phyloP scores from a whole-genome alignment of 768 basidiomycete species.

The Butyriboletus loyo region DNA sequence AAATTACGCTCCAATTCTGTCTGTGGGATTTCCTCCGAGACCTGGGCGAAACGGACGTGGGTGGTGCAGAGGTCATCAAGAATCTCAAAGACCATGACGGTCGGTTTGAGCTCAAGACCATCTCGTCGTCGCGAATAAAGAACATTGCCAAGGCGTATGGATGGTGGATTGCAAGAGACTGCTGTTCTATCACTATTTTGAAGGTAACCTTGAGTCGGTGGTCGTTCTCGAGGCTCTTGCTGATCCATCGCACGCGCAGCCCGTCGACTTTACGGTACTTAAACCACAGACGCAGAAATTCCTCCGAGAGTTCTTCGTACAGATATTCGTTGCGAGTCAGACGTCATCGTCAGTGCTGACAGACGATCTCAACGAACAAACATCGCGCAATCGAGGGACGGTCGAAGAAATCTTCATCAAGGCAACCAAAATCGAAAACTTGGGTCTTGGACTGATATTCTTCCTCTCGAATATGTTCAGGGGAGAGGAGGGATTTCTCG shows the following conservation, averaged over 20 bases:
- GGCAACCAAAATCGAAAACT: conserved; percentile 56
- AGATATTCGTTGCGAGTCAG: conserved; percentile 76
- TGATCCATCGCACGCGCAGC: conserved; percentile 42
- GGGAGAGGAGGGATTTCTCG: conserved; percentile 45
- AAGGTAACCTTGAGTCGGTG: conserved; percentile 53
- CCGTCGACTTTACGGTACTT: conserved; percentile 80
- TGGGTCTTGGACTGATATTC: conserved; percentile 75
- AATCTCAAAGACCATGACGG: conserved; percentile 46
- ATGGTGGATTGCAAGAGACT: conserved; percentile 92
- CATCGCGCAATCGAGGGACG: conserved; percentile 50
- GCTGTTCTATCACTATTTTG: conserved; percentile 67
- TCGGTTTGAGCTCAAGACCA: conserved; percentile 44
- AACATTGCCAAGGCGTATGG: conserved; percentile 86
- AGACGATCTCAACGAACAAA: conserved; percentile 33
- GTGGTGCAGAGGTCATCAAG: conserved; percentile 76
- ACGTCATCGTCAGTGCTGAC: conserved; percentile 61
- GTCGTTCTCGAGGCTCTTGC: neutral
- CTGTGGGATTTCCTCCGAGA: conserved; percentile 97
- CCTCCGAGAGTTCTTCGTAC: conserved; percentile 63
- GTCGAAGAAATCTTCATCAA: conserved; percentile 82
- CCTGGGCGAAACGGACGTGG: conserved; percentile 79
- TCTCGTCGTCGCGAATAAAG: conserved; percentile 54
- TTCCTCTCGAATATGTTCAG: conserved; percentile 54
- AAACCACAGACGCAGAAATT: conserved; percentile 64
- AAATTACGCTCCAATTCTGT: conserved; percentile 90